Percentiles rank a stretch among this genome's conserved stretches.
These are phyloP conservation scores for Penicillium sp. DNA, from an alignment of 2,329 filamentous ascomycete species.

Conservation along the genomic window DNA sequence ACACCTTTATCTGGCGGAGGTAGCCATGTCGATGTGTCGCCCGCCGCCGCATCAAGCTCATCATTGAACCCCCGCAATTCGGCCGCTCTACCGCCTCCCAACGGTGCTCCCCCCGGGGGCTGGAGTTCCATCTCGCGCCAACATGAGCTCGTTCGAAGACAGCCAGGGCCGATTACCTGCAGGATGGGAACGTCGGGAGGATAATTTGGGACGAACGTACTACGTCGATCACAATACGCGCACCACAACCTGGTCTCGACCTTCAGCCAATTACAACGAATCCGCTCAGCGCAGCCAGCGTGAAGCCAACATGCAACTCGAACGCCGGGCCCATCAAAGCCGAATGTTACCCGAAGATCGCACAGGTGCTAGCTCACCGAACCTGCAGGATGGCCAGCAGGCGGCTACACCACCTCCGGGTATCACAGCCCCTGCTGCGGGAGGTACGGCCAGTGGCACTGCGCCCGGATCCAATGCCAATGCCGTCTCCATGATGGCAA, in stretches of 20 bases:
- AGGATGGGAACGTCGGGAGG: conserved; percentile 94
- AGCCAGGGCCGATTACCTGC: conserved; percentile 87
- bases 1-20: conserved; percentile 27
- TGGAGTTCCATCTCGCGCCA: conserved; percentile 48
- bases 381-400: conserved; percentile 54
- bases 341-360: conserved; percentile 93
- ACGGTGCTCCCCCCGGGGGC: conserved; percentile 40
- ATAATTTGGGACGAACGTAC: conserved; percentile 91
- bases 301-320: conserved; percentile 87
- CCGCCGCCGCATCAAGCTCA: conserved; percentile 32
- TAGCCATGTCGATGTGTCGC: conserved; percentile 29
- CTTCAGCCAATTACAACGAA: conserved; percentile 73
- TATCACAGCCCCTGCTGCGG: conserved; percentile 22
- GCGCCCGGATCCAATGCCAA: conserved; percentile 46
- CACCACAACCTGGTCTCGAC: conserved; percentile 93
- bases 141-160: conserved; percentile 92
- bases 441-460: conserved; percentile 36
- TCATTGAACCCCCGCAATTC: conserved; percentile 36
- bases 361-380: conserved; percentile 89
- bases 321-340: conserved; percentile 91
- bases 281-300: conserved; percentile 74
- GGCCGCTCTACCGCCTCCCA: conserved; percentile 39
- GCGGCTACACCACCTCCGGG: conserved; percentile 48
- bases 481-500: conserved; percentile 84
- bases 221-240: conserved; percentile 98